Evolutionary conservation across 495 filamentous ascomycete genomes (phyloP), one percentile per base, ranked within the genome.

Genomic region (Penicillium arizonense): DNA sequence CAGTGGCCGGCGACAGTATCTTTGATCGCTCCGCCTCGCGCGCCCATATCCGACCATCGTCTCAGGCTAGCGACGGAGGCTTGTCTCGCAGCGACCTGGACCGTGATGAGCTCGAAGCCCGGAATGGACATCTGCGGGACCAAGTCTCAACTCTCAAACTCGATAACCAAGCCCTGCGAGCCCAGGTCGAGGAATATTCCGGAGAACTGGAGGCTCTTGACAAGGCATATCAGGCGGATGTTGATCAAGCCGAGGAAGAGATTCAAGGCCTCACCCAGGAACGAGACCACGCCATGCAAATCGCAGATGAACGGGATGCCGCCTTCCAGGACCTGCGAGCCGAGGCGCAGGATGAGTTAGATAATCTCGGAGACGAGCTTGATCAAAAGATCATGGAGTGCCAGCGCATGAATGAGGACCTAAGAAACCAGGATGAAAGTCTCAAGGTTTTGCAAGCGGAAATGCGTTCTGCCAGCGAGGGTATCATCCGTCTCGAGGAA

Each of bases 11-110:
- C 13, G 94, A 98, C 53, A 95, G 91, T 61, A 88, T 96, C 47
- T 82, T 96, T 38, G 94, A 97, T 49, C 85, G 94, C 16, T 96
- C 93, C 4, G 91, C 89, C 16, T 97, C 94, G 11, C 85, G 93
- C 26, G 85, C 88, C 7, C 84, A 91, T 38, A 84, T 83, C 50
- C 77, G 91, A 43, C 81, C 89, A 4, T 77, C 78, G 2, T 96
- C 90, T 5, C 74, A 89, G 34, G 78, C 79, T 3, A 96, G 91
- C 58, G 87, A 84, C 46, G 78, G 72, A 3, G 77, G 83, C 10
- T 71, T 76, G n/a, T 88, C 87, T 0, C 79, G 89, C 7, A 91
- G 87, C 45, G 91, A 96, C 55, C 73, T 78, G 8, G 92, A 96
- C 56, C 86, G 89, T 5, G 93, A 97, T 51, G 88, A 91, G 21